phyloP scores from a whole-genome alignment of 176 grass and related monocot genomes.

The Dactylis glomerata region DNA sequence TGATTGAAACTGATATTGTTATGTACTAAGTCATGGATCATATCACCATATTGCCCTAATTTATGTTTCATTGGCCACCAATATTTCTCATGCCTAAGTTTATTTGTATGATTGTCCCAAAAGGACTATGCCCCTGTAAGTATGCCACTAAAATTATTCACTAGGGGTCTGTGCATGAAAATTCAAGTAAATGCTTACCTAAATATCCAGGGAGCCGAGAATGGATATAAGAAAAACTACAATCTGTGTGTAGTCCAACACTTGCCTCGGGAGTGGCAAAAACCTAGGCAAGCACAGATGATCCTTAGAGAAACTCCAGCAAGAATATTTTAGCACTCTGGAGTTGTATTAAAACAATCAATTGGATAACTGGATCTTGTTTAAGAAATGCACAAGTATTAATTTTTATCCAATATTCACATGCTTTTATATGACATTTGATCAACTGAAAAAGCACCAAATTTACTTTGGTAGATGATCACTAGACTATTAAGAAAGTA shows the following conservation, averaged over 20 bases:
- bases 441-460: neutral
- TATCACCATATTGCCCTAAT: neutral
- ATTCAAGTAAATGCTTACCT: conserved; percentile 40
- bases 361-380: neutral
- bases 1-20: neutral
- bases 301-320: neutral
- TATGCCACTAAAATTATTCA: neutral
- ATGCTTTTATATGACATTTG: neutral
- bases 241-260: conserved; percentile 92
- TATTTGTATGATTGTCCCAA: neutral
- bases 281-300: conserved; percentile 37
- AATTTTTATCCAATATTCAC: neutral
- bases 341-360: neutral
- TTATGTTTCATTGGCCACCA: neutral
- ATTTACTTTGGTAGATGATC: neutral
- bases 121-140: neutral
- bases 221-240: conserved; percentile 96
- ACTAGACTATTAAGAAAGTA: conserved; percentile 5
- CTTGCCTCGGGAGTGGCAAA: conserved; percentile 86
- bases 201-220: conserved; percentile 75
- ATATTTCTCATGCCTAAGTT: neutral
- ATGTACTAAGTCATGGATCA: neutral
- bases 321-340: neutral
- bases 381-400: neutral
- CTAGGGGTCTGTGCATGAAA: neutral